Evolutionary conservation across 805 yeast species (phyloP), one percentile per base, ranked within the genome.

Genomic region (Wickerhamiella lipophila): DNA sequence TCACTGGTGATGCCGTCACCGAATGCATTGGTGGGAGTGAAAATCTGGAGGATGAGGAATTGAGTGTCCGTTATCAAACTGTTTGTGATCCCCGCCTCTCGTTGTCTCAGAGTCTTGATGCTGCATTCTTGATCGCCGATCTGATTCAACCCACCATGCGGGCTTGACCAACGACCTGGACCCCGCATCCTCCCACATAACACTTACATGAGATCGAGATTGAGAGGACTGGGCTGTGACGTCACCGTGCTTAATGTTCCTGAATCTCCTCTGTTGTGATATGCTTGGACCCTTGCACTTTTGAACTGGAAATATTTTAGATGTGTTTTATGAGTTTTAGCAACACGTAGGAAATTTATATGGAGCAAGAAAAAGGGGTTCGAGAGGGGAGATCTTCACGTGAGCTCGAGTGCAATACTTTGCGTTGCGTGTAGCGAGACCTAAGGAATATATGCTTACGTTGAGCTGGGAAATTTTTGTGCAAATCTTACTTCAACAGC

Each of bases 1-100:
- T 68, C 27, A 68, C 73, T 5, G 72, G 72, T 6, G 72, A 68
- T 43, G 63, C 66, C 6, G 72, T 68, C 19, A 68, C 72, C 3
- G 72, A 68, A 55, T 68, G 72, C 50, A 64, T 68, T 50, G 72
- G 72, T 32, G 71, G 71, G 6, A 64, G 69, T 16, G 65, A 64
- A 50, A 55, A 55, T 34, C 55, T 67, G 22, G 65, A 55, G 32
- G 68, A 67, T 42, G 68, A 66, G 54, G 68, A 67, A 46, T 57
- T 67, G 41, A 61, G 58, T 8, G 54, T 68, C 25, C 61, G 70
- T 29, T 68, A 68, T 54, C 68, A 68, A 38, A 68, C 72, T 1
- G 71, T 66, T 6, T 68, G 72, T 49, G 72, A 68, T 50, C 72
- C 72, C 6, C 62, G 72, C 15, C 57, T 68, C 45, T 64, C 66